These are phyloP conservation scores for Lactifluus volemus DNA, from an alignment of 768 basidiomycete genomes.

Conservation along the genomic window DNA sequence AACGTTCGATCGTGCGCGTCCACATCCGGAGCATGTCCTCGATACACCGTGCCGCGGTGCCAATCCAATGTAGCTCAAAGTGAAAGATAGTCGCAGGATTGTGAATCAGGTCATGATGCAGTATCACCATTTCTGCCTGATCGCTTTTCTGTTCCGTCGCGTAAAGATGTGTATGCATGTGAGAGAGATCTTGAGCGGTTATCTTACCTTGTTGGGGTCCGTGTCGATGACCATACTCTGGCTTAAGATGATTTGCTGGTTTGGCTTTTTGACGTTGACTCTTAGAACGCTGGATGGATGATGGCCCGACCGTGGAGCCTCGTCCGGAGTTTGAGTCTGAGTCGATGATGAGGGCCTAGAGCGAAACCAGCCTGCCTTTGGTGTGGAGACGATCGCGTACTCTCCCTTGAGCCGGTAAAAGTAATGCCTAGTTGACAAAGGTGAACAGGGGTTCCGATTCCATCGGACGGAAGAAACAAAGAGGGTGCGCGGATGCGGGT, in stretches of 20 bases:
- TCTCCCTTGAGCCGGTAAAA: slow-evolving; percentile 80
- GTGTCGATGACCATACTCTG: slow-evolving; percentile 90
- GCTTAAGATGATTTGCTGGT: slow-evolving; percentile 64
- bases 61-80: slow-evolving; percentile 96
- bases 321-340: slow-evolving; percentile 2
- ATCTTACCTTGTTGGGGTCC: slow-evolving; percentile 59
- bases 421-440: slow-evolving; percentile 53
- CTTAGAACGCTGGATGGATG: slow-evolving; percentile 32
- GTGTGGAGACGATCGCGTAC: slow-evolving; percentile 60
- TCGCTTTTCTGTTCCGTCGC: slow-evolving; percentile 57
- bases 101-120: slow-evolving; percentile 93
- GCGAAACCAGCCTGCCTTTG: slow-evolving; percentile 63
- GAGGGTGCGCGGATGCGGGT: background rate
- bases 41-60: slow-evolving; percentile 83
- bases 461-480: background rate
- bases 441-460: background rate
- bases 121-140: slow-evolving; percentile 77
- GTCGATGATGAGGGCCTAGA: slow-evolving; percentile 28
- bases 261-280: slow-evolving; percentile 35
- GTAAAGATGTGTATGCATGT: background rate
- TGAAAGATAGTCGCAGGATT: slow-evolving; percentile 94
- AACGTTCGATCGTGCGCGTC: slow-evolving; percentile 75
- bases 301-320: slow-evolving; percentile 17
- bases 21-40: slow-evolving; percentile 81
- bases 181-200: background rate